A percentile compares a stretch with the other conserved stretches of the same genome.
Conservation (phyloP, 2,329 filamentous ascomycete genomes). For the Ceratocystiopsis sp. region DNA sequence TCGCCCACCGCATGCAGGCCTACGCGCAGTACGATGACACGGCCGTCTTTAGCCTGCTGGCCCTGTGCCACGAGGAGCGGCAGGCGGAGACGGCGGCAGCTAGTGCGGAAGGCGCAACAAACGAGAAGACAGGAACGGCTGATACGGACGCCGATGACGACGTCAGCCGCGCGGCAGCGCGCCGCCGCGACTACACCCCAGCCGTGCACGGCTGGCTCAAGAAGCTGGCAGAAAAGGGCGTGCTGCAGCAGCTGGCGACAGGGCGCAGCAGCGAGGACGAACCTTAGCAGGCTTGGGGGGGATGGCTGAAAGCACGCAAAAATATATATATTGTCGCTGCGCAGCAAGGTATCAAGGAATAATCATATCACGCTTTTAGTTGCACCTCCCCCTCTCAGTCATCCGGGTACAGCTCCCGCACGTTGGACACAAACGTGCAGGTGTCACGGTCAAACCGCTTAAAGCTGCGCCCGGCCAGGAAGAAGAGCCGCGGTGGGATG, state of each 20-base stretch:
- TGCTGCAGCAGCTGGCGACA: conserved; percentile 27
- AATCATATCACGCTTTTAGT: too few relatives aligned
- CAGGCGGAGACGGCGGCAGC: neutral
- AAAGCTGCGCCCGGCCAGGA: conserved; percentile 69
- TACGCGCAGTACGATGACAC: conserved; percentile 5
- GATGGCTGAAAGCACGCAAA: neutral
- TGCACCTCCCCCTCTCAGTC: conserved; percentile 31
- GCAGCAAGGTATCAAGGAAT: too few relatives aligned
- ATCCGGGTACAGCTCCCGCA: conserved; percentile 66
- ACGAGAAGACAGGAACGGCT: conserved; percentile 19
- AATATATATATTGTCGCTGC: too few relatives aligned
- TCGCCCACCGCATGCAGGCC: conserved; percentile 44
- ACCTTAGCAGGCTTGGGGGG: neutral
- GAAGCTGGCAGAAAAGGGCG: conserved; percentile 48
- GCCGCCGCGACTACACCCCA: conserved; percentile 51
- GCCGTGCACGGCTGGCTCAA: conserved; percentile 53
- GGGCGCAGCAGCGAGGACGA: conserved; percentile 1
- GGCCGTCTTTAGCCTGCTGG: conserved; percentile 42
- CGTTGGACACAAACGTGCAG: conserved; percentile 66
- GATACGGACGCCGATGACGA: conserved; percentile 25
- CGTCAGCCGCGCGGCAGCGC: conserved; percentile 31
- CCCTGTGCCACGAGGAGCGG: conserved; percentile 49
- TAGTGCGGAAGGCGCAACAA: conserved; percentile 9
- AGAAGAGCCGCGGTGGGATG: conserved; percentile 42
- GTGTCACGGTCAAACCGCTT: conserved; percentile 58